Percentiles rank a stretch among this genome's conserved stretches.
These are phyloP conservation scores for Fraxinus angustifolia DNA, from an alignment of 305 asterid genomes.

Conservation along the genomic window DNA sequence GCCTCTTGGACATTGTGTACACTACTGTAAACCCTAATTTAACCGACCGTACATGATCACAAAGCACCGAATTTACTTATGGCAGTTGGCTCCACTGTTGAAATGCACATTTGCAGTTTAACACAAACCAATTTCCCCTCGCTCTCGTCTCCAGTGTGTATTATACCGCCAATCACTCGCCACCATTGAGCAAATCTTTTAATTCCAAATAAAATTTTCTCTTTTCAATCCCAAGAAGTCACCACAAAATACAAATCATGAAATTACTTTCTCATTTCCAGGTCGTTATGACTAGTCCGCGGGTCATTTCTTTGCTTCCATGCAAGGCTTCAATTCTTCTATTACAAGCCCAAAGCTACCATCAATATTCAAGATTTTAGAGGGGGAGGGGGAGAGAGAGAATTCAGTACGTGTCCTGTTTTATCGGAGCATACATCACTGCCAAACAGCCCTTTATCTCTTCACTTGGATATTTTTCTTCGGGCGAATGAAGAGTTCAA, in stretches of 20 bases:
- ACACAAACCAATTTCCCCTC: neutral
- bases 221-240: neutral
- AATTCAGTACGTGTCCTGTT: neutral
- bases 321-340: conserved; percentile 45
- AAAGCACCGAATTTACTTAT: neutral
- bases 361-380: conserved; percentile 20
- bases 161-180: conserved; percentile 22
- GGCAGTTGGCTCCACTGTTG: neutral
- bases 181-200: conserved; percentile 3
- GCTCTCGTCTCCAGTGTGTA: conserved; percentile 18
- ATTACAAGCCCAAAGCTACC: conserved; percentile 12
- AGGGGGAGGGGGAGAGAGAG: neutral
- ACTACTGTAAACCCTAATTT: neutral
- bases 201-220: neutral
- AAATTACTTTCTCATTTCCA: conserved; percentile 11
- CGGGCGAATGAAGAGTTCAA: conserved; percentile 29
- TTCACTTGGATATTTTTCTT: conserved; percentile 24
- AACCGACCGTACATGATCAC: neutral
- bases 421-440: neutral
- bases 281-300: conserved; percentile 26
- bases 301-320: conserved; percentile 51
- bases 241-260: neutral
- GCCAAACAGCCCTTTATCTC: conserved; percentile 34
- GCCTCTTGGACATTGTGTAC: no score
- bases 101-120: no score